Evolutionary conservation across 164 flowering plant genomes (phyloP).

Genomic region (Magnolia sinica): DNA sequence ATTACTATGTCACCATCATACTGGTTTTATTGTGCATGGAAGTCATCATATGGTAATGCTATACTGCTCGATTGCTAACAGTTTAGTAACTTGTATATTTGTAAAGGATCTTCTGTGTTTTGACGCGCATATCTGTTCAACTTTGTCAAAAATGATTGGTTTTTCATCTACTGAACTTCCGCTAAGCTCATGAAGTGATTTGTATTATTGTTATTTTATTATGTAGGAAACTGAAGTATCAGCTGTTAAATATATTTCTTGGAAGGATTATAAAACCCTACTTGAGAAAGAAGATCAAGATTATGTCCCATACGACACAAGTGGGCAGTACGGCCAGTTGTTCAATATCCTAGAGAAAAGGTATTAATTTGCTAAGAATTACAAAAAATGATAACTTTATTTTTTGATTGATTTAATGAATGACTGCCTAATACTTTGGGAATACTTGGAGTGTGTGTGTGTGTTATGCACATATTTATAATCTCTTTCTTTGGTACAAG

Average conservation of each 20-base stretch:
- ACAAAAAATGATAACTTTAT: not conserved
- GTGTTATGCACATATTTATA: not conserved
- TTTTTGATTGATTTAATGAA: conserved; percentile 1
- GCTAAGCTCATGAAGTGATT: not conserved
- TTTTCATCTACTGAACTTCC: not conserved
- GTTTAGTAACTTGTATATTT: too few species aligned
- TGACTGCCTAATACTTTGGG: not conserved
- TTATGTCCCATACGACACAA: conserved; percentile 72
- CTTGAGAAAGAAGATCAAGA: conserved; percentile 70
- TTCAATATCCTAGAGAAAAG: conserved; percentile 66
- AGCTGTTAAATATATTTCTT: conserved; percentile 75
- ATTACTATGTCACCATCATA: not conserved
- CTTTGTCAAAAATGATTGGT: not conserved
- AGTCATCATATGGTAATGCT: too few species aligned
- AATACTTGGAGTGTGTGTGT: not conserved
- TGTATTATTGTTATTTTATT: not conserved
- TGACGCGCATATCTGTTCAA: not conserved
- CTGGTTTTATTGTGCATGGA: not conserved
- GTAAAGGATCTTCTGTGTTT: too few species aligned
- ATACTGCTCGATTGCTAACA: too few species aligned
- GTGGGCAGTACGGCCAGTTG: conserved; percentile 65
- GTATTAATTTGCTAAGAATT: conserved; percentile 26
- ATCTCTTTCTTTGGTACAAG: not conserved
- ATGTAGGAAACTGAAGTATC: conserved; percentile 85
- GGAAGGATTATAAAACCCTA: conserved; percentile 57